Base-by-base conservation (phyloP, 2,329 filamentous ascomycete species). In the Ceratocystiopsis minuta region DNA sequence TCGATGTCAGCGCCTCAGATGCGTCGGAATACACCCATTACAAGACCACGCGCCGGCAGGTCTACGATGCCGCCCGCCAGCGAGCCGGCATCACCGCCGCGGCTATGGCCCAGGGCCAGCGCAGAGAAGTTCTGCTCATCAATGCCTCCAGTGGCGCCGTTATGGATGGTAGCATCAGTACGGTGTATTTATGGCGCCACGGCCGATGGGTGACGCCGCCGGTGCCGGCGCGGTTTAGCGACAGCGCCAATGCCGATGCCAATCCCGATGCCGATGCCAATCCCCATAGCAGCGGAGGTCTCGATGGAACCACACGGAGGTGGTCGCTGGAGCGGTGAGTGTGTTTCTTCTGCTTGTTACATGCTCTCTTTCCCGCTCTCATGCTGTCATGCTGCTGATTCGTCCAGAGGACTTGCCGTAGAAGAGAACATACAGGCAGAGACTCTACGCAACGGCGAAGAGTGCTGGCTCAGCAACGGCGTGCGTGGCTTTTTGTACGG, bases 401-500 rank as follows among this genome's bases (percentile, higher is more conserved):
- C 15, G 17, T 24, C 16, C 39, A 72, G 68, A 44, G 62, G 60
- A 0, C 60, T 90, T 37, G 86, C 72, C 41, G 64, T 68, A 28
- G 81, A 92, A 53, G 70, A 75, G 47, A 57, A 62, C 3, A 64
- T 94, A 15, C 57, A 57, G n/a, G 64, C 63, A 2, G 60, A 67
- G 13, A 75, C 75, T 7, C 57, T 94, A 13, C 54, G 65, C 4
- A 66, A 83, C 48, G 82, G 78, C 1, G 87, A 95, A 57, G 68
- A 78, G 41, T 80, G 87, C 47, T 93, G 85, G 81, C 61, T 95
- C 41, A 94, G 86, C 57, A 95, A 88, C 57, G 86, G 82, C 0
- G 80, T 88, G 2, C 71, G 80, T 48, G 88, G 88, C 0, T 94
- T 93, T 50, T 64, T 77, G 13, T 62, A 56, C 44, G 72, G 69